Percentiles rank a stretch among this genome's conserved stretches.
These are phyloP conservation scores for Penicillium malachiteum DNA, from an alignment of 495 filamentous ascomycete species.

Conservation along the genomic window DNA sequence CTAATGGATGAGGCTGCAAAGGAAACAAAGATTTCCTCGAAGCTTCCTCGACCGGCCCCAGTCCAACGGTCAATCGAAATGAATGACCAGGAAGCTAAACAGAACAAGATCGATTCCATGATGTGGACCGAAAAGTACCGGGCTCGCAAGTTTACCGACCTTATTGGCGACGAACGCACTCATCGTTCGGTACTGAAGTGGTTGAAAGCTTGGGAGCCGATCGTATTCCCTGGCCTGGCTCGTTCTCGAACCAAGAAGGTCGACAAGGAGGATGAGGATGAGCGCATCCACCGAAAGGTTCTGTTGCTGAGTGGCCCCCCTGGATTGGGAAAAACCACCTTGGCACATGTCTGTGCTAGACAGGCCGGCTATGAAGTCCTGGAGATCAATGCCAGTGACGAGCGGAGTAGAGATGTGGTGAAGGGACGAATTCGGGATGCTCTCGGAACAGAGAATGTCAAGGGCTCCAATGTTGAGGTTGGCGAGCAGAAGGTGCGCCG, in stretches of 20 bases:
- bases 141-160: constrained; percentile 84
- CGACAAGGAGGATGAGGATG: constrained; percentile 54
- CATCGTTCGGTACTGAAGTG: constrained; percentile 89
- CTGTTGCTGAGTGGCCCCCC: constrained; percentile 87
- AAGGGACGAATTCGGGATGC: constrained; percentile 85
- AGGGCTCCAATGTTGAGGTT: constrained; percentile 68
- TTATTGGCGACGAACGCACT: constrained; percentile 91
- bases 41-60: constrained; percentile 9
- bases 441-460: constrained; percentile 88
- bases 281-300: constrained; percentile 77
- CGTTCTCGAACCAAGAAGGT: constrained; percentile 51
- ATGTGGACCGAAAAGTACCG: constrained; percentile 93
- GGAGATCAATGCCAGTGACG: constrained; percentile 95
- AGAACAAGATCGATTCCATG: constrained; percentile 40
- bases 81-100: constrained; percentile 31
- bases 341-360: constrained; percentile 92
- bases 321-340: constrained; percentile 91
- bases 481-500: constrained; percentile 63
- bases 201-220: constrained; percentile 90
- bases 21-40: constrained; percentile 35
- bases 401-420: constrained; percentile 93
- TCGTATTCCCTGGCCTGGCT: constrained; percentile 78
- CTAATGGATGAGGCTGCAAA: constrained; percentile 68
- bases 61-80: constrained; percentile 40
- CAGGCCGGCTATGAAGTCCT: constrained; percentile 95